Conservation (phyloP, 371 early-diverging fungal species). For the Coemansia sp. region DNA sequence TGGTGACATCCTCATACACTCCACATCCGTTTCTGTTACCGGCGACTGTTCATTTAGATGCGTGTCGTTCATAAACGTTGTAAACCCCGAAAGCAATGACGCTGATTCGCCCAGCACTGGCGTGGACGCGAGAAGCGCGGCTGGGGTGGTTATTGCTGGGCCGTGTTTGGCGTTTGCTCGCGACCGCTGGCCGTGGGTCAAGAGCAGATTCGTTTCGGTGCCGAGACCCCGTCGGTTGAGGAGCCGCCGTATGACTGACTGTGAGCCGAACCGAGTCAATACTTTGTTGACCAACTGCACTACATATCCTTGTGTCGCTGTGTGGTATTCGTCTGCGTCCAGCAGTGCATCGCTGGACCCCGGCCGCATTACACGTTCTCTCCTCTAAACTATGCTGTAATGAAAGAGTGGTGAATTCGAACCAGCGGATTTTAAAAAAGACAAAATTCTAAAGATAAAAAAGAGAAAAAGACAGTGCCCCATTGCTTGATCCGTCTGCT, state of each 20-base stretch:
- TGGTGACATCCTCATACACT: constrained; percentile 13
- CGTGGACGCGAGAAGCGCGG: constrained; percentile 15
- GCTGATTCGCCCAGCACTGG: constrained; percentile 16
- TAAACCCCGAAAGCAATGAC: constrained; percentile 38
- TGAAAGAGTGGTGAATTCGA: background rate
- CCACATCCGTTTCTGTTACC: background rate
- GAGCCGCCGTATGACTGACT: constrained; percentile 19
- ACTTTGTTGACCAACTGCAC: constrained; percentile 30
- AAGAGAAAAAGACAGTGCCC: background rate
- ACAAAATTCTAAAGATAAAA: background rate
- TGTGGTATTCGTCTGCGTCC: constrained; percentile 9
- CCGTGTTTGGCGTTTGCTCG: background rate
- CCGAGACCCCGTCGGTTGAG: constrained; percentile 9
- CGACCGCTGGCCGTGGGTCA: constrained; percentile 4
- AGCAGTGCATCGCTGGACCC: background rate
- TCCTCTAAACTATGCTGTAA: background rate
- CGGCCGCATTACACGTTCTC: background rate
- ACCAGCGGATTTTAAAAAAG: too few species aligned
- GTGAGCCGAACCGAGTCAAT: constrained; percentile 20
- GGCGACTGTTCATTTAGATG: background rate
- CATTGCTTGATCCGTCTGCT: background rate
- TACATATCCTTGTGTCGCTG: constrained; percentile 23
- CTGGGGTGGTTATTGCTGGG: background rate
- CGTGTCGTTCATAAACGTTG: constrained; percentile 12
- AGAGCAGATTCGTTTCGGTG: constrained; percentile 3